These are phyloP conservation scores for Ascomycota sp. DNA, from an alignment of 2,329 filamentous ascomycete species.

Conservation along the genomic window DNA sequence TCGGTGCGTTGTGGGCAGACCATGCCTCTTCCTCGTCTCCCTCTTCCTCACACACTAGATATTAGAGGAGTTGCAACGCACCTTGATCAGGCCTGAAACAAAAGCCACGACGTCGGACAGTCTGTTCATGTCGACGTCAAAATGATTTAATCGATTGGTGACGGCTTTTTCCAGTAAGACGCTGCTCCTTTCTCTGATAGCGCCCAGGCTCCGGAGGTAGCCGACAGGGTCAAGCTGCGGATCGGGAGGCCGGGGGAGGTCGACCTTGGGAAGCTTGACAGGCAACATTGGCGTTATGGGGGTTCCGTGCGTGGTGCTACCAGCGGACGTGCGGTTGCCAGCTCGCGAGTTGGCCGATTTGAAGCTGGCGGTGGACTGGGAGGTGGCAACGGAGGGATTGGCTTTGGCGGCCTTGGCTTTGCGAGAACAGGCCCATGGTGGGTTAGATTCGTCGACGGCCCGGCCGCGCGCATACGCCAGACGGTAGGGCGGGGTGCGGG, in stretches of 20 bases:
- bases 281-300: constrained; percentile 31
- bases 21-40: too few species aligned
- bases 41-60: too few species aligned
- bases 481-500: constrained; percentile 5
- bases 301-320: constrained; percentile 24
- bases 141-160: constrained; percentile 61
- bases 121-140: constrained; percentile 71
- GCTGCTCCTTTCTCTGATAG: constrained; percentile 62
- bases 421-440: constrained; percentile 35
- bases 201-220: constrained; percentile 75
- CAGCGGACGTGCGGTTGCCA: constrained; percentile 29
- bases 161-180: constrained; percentile 60
- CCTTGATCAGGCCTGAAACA: constrained; percentile 89
- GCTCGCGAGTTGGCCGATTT: constrained; percentile 28
- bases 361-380: constrained; percentile 29
- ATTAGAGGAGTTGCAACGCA: constrained; percentile 23
- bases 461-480: constrained; percentile 3
- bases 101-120: constrained; percentile 70
- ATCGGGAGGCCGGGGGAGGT: constrained; percentile 70
- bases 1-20: too few species aligned
- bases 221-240: constrained; percentile 72
- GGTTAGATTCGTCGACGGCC: constrained; percentile 3
- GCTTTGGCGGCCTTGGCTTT: constrained; percentile 28
- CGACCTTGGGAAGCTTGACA: constrained; percentile 46
- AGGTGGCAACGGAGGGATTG: constrained; percentile 20